phyloP scores from a whole-genome alignment of 441 rosid species.

The Pelargonium fulgidum region DNA sequence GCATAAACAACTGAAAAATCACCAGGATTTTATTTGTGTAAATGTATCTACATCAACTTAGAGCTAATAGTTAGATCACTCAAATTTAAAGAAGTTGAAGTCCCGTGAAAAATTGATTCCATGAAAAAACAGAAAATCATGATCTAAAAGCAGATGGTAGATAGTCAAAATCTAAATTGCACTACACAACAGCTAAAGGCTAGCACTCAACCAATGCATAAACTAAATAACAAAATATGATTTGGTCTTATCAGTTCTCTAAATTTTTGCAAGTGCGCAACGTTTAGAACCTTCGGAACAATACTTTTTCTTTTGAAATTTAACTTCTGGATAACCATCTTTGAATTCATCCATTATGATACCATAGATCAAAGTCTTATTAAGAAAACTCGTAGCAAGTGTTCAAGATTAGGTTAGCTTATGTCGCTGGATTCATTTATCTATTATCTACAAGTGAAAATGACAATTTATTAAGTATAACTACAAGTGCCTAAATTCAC shows the following conservation, averaged over 20 bases:
- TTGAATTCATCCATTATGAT: neutral
- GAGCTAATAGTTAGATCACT: neutral
- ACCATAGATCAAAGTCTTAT: neutral
- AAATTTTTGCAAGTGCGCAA: slow-evolving; percentile 1
- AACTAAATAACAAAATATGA: neutral
- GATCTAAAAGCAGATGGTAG: neutral
- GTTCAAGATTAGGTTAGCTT: neutral
- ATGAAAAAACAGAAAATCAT: neutral
- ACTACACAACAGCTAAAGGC: neutral
- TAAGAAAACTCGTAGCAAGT: neutral
- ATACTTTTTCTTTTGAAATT: neutral
- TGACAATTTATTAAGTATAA: neutral
- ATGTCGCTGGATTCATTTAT: neutral
- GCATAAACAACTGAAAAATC: neutral
- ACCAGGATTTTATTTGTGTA: neutral
- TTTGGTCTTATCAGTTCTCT: neutral
- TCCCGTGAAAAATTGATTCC: neutral
- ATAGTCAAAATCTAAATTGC: neutral
- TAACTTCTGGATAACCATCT: neutral
- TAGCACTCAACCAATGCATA: neutral
- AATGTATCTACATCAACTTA: neutral
- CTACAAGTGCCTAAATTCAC: neutral
- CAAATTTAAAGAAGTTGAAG: neutral
- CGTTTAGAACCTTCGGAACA: neutral
- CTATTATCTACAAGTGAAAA: neutral